phyloP scores from a whole-genome alignment of 768 basidiomycete species.

The Rhodocollybia butyracea region DNA sequence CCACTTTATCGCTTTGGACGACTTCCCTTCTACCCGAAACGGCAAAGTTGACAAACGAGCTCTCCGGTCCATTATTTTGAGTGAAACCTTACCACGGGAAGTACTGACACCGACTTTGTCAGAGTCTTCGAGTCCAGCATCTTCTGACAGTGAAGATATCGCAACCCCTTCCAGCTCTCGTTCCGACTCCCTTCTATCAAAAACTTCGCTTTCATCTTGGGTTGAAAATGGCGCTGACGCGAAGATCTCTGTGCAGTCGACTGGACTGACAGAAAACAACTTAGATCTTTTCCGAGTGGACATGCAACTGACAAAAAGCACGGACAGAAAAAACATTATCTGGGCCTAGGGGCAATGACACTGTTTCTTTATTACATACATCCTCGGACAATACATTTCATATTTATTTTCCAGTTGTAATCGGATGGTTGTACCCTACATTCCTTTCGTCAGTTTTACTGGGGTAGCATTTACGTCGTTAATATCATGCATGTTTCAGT shows the following conservation, averaged over 20 bases:
- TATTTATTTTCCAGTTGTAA: too few relatives aligned
- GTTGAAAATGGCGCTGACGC: neutral
- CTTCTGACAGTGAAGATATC: slow-evolving; percentile 4
- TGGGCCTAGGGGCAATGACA: too few relatives aligned
- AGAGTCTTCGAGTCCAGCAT: neutral
- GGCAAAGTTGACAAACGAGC: slow-evolving; percentile 38
- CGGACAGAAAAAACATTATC: too few relatives aligned
- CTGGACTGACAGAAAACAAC: neutral
- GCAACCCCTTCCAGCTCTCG: neutral
- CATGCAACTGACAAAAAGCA: neutral
- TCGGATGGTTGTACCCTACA: too few relatives aligned
- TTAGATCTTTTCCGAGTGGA: neutral
- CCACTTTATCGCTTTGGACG: slow-evolving; percentile 30
- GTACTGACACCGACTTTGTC: neutral
- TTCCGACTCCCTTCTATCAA: slow-evolving; percentile 1
- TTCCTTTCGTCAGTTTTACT: too few relatives aligned
- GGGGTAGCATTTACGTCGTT: too few relatives aligned
- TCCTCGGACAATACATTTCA: too few relatives aligned
- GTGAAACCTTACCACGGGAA: neutral
- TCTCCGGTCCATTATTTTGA: slow-evolving; percentile 9
- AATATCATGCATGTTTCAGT: too few relatives aligned
- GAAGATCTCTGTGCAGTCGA: neutral
- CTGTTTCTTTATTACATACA: too few relatives aligned
- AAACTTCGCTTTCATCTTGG: too few relatives aligned
- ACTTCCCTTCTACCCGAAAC: slow-evolving; percentile 39